These are phyloP conservation scores for Lactarius vividus DNA, from an alignment of 768 basidiomycete species.

Conservation along the genomic window DNA sequence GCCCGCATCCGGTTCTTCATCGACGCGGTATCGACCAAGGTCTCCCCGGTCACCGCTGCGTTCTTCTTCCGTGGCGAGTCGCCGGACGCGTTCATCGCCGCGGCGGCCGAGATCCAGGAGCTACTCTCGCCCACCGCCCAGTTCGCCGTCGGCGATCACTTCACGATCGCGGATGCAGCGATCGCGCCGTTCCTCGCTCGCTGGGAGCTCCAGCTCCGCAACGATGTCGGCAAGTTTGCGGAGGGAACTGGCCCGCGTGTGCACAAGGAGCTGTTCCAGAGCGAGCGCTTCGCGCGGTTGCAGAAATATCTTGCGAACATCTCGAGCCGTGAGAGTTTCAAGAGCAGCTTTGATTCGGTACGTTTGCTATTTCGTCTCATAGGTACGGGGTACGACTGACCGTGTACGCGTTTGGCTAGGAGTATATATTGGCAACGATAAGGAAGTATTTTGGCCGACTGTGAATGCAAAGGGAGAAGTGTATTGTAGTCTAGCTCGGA, in stretches of 20 bases:
- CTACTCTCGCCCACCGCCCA: conserved; percentile 43
- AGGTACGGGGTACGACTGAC: neutral
- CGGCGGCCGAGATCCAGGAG: conserved; percentile 45
- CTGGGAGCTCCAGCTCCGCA: conserved; percentile 40
- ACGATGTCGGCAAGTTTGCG: conserved; percentile 48
- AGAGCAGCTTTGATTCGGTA: conserved; percentile 50
- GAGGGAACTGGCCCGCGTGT: conserved; percentile 42
- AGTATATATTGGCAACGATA: neutral
- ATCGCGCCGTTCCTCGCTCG: conserved; percentile 57
- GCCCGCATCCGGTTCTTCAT: conserved; percentile 61
- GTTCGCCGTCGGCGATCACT: conserved; percentile 42
- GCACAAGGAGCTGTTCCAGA: conserved; percentile 38
- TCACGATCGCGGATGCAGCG: conserved; percentile 58
- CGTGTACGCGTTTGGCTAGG: neutral
- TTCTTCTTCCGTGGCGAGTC: conserved; percentile 38
- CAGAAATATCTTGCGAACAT: conserved; percentile 45
- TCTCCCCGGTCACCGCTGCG: conserved; percentile 38
- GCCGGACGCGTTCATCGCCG: conserved; percentile 40
- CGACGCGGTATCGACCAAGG: conserved; percentile 46
- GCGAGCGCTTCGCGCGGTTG: conserved; percentile 45
- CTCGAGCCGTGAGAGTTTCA: conserved; percentile 49
- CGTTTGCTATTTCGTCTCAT: conserved; percentile 27
- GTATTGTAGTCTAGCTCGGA: too few species aligned
- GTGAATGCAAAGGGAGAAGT: neutral
- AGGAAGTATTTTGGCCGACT: neutral